Conservation (phyloP, 1,139 yeast genomes). For the Pichia sp. region DNA sequence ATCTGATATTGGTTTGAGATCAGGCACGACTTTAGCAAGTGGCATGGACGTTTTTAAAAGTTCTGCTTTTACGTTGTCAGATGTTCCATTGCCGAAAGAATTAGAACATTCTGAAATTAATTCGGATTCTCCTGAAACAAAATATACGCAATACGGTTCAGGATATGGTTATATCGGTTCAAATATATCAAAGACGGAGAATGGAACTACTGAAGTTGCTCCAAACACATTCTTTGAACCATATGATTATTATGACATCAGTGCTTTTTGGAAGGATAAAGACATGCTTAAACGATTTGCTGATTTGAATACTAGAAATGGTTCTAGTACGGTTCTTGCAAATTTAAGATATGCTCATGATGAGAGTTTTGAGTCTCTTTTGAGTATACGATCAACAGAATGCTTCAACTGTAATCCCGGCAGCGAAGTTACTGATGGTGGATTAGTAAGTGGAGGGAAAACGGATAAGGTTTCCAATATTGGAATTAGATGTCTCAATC, state of each 20-base stretch:
- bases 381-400: too few species aligned
- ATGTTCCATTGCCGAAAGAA: background rate
- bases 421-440: too few species aligned
- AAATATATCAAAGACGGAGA: background rate
- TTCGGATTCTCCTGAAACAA: too few species aligned
- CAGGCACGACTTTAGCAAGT: background rate
- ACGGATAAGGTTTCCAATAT: conserved; percentile 10
- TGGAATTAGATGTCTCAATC: conserved; percentile 4
- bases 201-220: background rate
- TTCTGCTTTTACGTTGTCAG: background rate
- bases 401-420: too few species aligned
- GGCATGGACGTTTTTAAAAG: too few species aligned
- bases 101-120: background rate
- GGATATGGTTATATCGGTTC: conserved; percentile 15
- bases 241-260: conserved; percentile 24
- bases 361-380: too few species aligned
- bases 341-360: too few species aligned
- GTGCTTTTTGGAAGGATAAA: conserved; percentile 3
- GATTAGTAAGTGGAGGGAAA: conserved; percentile 3
- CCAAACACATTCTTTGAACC: conserved; percentile 23
- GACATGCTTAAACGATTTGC: too few species aligned
- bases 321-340: background rate
- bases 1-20: background rate
- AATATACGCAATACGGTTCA: background rate
- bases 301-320: background rate